Evolutionary conservation across 306 rosid genomes (phyloP).

Genomic region (Inga oerstediana): DNA sequence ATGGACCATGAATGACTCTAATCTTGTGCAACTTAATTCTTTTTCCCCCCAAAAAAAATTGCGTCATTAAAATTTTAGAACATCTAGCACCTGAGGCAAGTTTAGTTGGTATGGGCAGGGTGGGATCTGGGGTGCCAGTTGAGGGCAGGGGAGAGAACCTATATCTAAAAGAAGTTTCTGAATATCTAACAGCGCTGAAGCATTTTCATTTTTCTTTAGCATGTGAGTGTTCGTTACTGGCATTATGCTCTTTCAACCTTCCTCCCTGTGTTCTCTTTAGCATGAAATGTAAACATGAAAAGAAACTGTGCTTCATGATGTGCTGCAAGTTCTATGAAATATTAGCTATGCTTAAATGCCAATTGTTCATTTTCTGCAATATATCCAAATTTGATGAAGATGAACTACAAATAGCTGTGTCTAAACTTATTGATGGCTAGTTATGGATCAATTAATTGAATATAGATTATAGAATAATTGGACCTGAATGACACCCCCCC

Average conservation of each 20-base stretch:
- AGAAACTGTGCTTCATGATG: not conserved
- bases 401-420: not conserved
- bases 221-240: not conserved
- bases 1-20: not conserved
- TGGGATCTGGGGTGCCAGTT: too few species aligned
- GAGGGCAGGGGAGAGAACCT: too few species aligned
- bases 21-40: not conserved
- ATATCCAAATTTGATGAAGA: not conserved
- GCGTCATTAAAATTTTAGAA: not conserved
- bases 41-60: not conserved
- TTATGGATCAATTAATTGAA: not conserved
- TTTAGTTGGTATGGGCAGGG: too few species aligned
- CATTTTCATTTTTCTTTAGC: not conserved
- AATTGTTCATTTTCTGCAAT: not conserved
- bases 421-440: not conserved
- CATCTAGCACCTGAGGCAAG: not conserved
- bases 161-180: not conserved
- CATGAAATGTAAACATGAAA: not conserved
- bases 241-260: not conserved
- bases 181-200: not conserved
- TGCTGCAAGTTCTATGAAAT: constrained; percentile 7
- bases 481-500: not conserved
- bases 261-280: not conserved
- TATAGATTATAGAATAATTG: not conserved
- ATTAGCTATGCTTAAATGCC: not conserved